Percentiles rank a stretch among this genome's conserved stretches.
Evolutionary conservation across 1,284 basidiomycete species (phyloP).

Genomic region (Phellopilus nigrolimitatus): DNA sequence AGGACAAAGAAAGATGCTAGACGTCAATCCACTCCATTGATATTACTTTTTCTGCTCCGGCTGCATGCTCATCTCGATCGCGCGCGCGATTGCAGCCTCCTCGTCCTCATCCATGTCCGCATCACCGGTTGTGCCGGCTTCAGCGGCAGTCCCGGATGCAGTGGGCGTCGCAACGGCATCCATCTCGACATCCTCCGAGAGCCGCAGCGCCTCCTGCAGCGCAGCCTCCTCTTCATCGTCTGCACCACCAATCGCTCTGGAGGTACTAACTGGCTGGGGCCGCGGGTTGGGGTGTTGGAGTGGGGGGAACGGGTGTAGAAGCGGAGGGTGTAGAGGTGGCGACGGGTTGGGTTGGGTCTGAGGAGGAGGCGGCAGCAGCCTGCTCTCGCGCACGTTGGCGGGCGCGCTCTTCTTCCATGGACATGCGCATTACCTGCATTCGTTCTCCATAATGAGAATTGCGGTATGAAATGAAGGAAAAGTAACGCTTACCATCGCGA

Average conservation of each 20-base stretch:
- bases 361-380: constrained; percentile 30
- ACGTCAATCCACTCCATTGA: not conserved
- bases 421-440: constrained; percentile 94
- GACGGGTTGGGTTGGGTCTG: no score
- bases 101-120: constrained; percentile 40
- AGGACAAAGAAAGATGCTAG: not conserved
- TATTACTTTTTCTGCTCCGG: constrained; percentile 36
- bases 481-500: constrained; percentile 77
- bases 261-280: constrained; percentile 21
- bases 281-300: constrained; percentile 28
- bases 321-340: constrained; percentile 26
- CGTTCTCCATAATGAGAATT: no score
- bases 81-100: constrained; percentile 57
- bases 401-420: constrained; percentile 94
- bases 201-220: constrained; percentile 57
- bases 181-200: constrained; percentile 46
- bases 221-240: constrained; percentile 68
- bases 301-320: constrained; percentile 32
- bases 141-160: constrained; percentile 19
- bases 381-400: constrained; percentile 65
- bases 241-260: constrained; percentile 30
- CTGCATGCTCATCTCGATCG: constrained; percentile 54
- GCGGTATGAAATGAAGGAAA: not conserved
- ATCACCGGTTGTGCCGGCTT: constrained; percentile 16
- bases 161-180: constrained; percentile 22